Base-by-base conservation (phyloP, 2,329 filamentous ascomycete species). In the Neophaeococcomyces aloes region DNA sequence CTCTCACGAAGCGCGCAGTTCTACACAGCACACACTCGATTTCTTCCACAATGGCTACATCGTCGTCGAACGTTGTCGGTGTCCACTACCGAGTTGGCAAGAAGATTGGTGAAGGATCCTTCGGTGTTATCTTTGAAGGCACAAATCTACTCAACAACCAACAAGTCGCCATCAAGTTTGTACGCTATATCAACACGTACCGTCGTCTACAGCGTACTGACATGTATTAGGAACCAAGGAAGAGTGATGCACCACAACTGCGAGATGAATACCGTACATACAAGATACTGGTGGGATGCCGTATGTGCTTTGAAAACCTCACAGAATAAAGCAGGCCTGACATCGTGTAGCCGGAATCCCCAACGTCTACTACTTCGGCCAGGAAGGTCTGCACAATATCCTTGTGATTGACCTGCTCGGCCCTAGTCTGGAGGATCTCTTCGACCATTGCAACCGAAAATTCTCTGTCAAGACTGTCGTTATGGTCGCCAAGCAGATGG, bases 401-500 rank as follows among this genome's bases (percentile, higher is more conserved):
- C 81, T 98, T 39, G 89, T 98, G 56, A 96, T 96, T 59, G 89
- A 98, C 67, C 75, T 98, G 32, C 80, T 98, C 19, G 89, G 89
- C 13, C 89, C 89, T 41, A 94, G 87, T 52, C 75, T 98, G 48
- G 89, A 98, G 64, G 89, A 98, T 61, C 76, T 98, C 15, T 98
- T 98, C 62, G 89, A 98, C 62, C 87, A 94, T 67, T 98, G 89
- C 71, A 91, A 91, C 61, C 78, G 89, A 57, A 81, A 88, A 56
- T 98, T 98, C 69, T 81, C 84, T 5, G 88, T 89, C 64, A 96
- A 98, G 76, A 98, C 91, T 0, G 89, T 95, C 10, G 88, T 96
- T 50, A 95, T 96, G 91, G 88, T 96, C 45, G 89, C 91, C 34
- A 96, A 96, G 70, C 89, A 98, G 65, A 96, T 96, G 91, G 83